A percentile compares a stretch with the other conserved stretches of the same genome.
phyloP scores from a whole-genome alignment of 163 green algal species.

The Volvox carteri region DNA sequence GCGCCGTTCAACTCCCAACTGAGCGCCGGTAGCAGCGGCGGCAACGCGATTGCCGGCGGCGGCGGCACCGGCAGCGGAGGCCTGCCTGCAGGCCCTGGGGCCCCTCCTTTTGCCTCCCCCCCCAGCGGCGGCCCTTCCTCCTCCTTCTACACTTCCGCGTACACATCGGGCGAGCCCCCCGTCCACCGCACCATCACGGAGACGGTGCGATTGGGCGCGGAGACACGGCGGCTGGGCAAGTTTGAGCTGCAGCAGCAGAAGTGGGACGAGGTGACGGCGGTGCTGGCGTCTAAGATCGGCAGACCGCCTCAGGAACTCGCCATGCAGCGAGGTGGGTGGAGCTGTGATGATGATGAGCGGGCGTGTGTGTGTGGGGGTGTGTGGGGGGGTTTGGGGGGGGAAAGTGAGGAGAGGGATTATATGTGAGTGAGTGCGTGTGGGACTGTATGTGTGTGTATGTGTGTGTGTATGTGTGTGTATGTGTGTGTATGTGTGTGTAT shows the following conservation, averaged over 20 bases:
- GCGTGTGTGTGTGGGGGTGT: background rate
- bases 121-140: background rate
- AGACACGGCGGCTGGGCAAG: constrained; percentile 49
- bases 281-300: constrained; percentile 12
- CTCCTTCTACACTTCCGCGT: background rate
- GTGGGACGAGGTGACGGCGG: constrained; percentile 43
- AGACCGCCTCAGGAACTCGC: constrained; percentile 45
- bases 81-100: background rate
- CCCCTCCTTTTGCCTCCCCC: background rate
- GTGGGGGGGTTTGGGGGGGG: background rate
- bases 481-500: background rate
- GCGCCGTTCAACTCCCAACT: background rate
- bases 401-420: background rate
- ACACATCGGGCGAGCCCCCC: background rate
- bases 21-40: background rate
- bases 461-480: background rate
- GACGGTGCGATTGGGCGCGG: constrained; percentile 8
- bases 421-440: background rate
- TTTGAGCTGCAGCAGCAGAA: constrained; percentile 46
- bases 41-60: background rate
- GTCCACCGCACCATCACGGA: constrained; percentile 46
- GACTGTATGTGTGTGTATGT: background rate
- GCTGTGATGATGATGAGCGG: too few relatives aligned
- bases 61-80: too few relatives aligned
- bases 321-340: constrained; percentile 60